phyloP scores from a whole-genome alignment of 208 protist genomes.

The Trypanosoma boissoni region DNA sequence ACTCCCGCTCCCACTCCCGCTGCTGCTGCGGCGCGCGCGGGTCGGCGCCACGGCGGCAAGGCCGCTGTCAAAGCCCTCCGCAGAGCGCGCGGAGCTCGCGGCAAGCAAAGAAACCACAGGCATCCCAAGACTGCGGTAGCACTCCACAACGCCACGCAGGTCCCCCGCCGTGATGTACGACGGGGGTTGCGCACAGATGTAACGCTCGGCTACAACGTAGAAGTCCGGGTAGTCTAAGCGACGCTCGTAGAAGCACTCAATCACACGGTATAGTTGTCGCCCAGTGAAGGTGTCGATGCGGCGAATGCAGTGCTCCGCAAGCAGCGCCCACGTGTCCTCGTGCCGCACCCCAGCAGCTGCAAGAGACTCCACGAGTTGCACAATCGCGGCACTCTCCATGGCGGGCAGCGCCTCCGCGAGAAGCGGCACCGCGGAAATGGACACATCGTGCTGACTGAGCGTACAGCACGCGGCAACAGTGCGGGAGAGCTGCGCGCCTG shows the following conservation, averaged over 20 bases:
- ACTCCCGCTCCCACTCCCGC: background rate
- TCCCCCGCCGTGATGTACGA: conserved; percentile 54
- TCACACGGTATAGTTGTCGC: conserved; percentile 52
- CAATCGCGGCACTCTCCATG: conserved; percentile 24
- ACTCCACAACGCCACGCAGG: conserved; percentile 53
- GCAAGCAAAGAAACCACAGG: conserved; percentile 56
- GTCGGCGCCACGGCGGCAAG: conserved; percentile 30
- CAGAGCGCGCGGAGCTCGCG: conserved; percentile 27
- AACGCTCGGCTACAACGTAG: conserved; percentile 62
- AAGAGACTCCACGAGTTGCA: conserved; percentile 57
- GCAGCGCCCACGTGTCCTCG: conserved; percentile 69
- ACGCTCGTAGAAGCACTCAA: conserved; percentile 51
- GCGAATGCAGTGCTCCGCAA: conserved; percentile 76
- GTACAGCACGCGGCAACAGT: conserved; percentile 71
- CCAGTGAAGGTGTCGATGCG: conserved; percentile 57
- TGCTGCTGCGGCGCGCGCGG: background rate
- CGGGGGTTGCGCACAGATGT: conserved; percentile 45
- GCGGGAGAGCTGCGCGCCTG: conserved; percentile 39
- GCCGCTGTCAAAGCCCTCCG: conserved; percentile 40
- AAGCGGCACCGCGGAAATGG: conserved; percentile 48
- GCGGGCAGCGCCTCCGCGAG: conserved; percentile 45
- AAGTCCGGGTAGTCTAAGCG: conserved; percentile 72
- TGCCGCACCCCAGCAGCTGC: conserved; percentile 39
- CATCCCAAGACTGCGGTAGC: conserved; percentile 63
- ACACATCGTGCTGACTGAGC: conserved; percentile 51